phyloP scores from a whole-genome alignment of 148 eudicot genomes.

The Suaeda aralocaspica region DNA sequence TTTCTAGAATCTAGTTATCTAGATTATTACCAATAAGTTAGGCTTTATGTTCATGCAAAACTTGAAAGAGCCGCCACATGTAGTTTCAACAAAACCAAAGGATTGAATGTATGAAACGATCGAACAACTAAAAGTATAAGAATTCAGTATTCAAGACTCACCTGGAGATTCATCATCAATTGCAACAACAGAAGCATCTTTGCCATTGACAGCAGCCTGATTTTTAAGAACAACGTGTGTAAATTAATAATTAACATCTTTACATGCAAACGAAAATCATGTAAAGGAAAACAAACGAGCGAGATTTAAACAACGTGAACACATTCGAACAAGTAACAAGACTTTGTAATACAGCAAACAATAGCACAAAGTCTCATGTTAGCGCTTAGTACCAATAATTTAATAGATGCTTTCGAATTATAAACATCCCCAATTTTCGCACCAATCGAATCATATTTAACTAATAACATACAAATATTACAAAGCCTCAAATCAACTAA shows the following conservation, averaged over 20 bases:
- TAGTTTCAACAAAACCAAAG: not conserved
- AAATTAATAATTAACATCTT: not conserved
- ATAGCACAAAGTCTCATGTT: not conserved
- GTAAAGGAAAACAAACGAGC: not conserved
- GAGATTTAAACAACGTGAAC: not conserved
- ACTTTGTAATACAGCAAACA: not conserved
- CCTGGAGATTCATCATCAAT: constrained; percentile 44
- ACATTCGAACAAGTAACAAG: not conserved
- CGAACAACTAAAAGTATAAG: not conserved
- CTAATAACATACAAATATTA: too few species aligned
- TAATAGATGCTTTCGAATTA: too few species aligned
- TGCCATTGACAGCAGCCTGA: constrained; percentile 51
- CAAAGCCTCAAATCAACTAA: too few species aligned
- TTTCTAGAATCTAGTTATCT: not conserved
- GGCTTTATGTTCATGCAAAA: not conserved
- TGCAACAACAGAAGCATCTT: constrained; percentile 33
- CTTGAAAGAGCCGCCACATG: not conserved
- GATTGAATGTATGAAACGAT: not conserved
- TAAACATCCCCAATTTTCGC: too few species aligned
- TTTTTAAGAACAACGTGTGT: not conserved
- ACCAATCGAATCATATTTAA: too few species aligned
- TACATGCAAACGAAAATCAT: not conserved
- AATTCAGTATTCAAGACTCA: constrained; percentile 31
- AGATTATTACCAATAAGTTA: not conserved
- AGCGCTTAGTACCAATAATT: not conserved